A percentile compares a stretch with the other conserved stretches of the same genome.
Conservation (phyloP, 805 yeast genomes). For the Schizosaccharomyces cryophilus region DNA sequence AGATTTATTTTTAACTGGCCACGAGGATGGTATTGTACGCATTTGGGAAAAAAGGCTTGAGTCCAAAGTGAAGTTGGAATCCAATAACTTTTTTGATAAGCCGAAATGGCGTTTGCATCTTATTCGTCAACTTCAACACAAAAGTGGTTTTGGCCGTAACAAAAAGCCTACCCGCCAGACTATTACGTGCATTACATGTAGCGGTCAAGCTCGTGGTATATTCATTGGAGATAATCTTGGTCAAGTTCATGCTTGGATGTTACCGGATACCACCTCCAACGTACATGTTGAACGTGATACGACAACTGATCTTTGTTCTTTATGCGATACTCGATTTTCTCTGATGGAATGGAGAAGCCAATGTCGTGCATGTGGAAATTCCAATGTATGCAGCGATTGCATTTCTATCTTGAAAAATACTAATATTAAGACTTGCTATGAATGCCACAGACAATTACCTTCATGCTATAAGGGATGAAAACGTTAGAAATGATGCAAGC, state of each 20-base stretch:
- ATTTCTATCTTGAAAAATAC: not conserved
- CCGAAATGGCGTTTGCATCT: not conserved
- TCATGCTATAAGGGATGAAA: not conserved
- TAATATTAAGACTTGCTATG: not conserved
- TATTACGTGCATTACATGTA: not conserved
- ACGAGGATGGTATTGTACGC: not conserved
- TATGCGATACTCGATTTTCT: not conserved
- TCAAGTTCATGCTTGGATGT: not conserved
- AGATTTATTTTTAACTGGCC: slow-evolving; percentile 4
- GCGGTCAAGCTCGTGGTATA: not conserved
- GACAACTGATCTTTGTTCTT: not conserved
- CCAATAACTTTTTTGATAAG: not conserved
- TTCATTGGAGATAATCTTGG: not conserved
- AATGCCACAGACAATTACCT: not conserved
- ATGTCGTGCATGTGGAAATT: not conserved
- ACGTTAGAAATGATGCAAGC: not conserved
- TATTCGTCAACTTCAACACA: not conserved
- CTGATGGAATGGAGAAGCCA: not conserved
- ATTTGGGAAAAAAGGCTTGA: not conserved
- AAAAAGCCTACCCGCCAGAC: not conserved
- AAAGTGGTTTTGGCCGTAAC: not conserved
- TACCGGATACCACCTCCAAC: not conserved
- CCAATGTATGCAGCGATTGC: not conserved
- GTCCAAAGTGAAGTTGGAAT: not conserved
- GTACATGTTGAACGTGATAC: not conserved